A percentile compares a stretch with the other conserved stretches of the same genome.
Evolutionary conservation across 1,284 basidiomycete species (phyloP).

Genomic region (Neonothopanus nambi): DNA sequence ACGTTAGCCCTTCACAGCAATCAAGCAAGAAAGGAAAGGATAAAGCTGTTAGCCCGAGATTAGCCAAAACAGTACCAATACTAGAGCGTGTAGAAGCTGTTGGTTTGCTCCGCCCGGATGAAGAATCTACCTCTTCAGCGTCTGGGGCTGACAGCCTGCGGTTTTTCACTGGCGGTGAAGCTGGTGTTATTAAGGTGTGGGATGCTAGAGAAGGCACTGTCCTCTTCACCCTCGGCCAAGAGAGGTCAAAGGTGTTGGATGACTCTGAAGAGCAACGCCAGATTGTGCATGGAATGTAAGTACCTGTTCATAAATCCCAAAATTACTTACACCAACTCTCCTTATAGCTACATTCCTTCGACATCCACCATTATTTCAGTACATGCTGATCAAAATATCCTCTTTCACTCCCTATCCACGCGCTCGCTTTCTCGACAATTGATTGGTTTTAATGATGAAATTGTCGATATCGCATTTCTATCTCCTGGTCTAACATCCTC

Average conservation of each 20-base stretch:
- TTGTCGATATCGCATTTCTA: conserved; percentile 87
- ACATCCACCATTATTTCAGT: conserved; percentile 79
- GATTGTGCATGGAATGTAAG: conserved; percentile 72
- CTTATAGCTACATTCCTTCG: conserved; percentile 65
- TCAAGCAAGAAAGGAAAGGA: conserved; percentile 57
- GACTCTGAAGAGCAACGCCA: conserved; percentile 80
- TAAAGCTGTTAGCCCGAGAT: conserved; percentile 46
- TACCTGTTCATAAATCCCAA: conserved; percentile 22
- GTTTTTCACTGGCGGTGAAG: conserved; percentile 90
- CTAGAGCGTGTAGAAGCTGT: conserved; percentile 88
- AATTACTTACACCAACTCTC: conserved; percentile 23
- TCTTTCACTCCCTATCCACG: conserved; percentile 77
- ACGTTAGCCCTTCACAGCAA: conserved; percentile 28
- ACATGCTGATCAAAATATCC: conserved; percentile 96
- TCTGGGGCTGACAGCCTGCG: conserved; percentile 45
- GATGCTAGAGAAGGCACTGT: conserved; percentile 69
- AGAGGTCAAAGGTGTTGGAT: conserved; percentile 42
- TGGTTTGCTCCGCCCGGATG: conserved; percentile 63
- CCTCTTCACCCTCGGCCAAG: conserved; percentile 62
- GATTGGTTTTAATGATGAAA: conserved; percentile 98
- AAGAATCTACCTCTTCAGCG: conserved; percentile 44
- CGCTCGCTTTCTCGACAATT: conserved; percentile 77
- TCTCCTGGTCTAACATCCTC: conserved; percentile 33
- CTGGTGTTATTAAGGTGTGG: conserved; percentile 84
- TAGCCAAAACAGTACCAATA: conserved; percentile 84